A percentile compares a stretch with the other conserved stretches of the same genome.
Evolutionary conservation across 2,329 filamentous ascomycete genomes (phyloP).

Genomic region (Xenosphaeropsis pyriputrescens): DNA sequence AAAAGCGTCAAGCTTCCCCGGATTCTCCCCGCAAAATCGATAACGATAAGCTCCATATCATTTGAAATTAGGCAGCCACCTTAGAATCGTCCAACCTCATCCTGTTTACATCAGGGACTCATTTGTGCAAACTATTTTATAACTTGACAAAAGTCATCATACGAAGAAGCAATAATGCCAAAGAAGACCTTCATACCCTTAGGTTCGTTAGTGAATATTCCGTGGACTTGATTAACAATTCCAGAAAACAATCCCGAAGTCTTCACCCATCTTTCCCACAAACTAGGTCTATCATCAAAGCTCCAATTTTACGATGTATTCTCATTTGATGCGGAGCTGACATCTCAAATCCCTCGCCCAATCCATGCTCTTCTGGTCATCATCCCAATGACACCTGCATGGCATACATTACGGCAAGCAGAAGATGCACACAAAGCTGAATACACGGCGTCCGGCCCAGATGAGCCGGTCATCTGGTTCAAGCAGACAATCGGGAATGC

Average conservation of each 20-base stretch:
- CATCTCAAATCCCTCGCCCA: slow-evolving; percentile 78
- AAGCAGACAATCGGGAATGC: slow-evolving; percentile 89
- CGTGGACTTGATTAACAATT: neutral
- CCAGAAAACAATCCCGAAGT: slow-evolving; percentile 59
- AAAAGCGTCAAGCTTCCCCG: too few species aligned
- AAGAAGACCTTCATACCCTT: slow-evolving; percentile 1
- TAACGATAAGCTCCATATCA: too few species aligned
- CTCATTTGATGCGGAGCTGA: slow-evolving; percentile 73
- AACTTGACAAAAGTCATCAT: too few species aligned
- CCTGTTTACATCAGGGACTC: too few species aligned
- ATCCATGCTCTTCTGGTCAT: slow-evolving; percentile 81
- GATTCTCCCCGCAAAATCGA: too few species aligned
- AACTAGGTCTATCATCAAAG: slow-evolving; percentile 65
- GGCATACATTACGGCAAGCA: slow-evolving; percentile 59
- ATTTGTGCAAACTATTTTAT: too few species aligned
- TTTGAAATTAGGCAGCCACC: too few species aligned
- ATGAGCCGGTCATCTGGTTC: slow-evolving; percentile 81
- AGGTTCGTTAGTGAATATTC: neutral
- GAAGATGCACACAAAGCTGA: slow-evolving; percentile 53
- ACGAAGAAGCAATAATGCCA: too few species aligned
- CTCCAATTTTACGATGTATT: slow-evolving; percentile 84
- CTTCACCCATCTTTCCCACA: slow-evolving; percentile 70
- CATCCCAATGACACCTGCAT: slow-evolving; percentile 69
- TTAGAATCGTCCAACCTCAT: too few species aligned
- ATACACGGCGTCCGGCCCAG: slow-evolving; percentile 52